phyloP scores from a whole-genome alignment of 2,329 filamentous ascomycete species.

The Aspergillus uvarum region DNA sequence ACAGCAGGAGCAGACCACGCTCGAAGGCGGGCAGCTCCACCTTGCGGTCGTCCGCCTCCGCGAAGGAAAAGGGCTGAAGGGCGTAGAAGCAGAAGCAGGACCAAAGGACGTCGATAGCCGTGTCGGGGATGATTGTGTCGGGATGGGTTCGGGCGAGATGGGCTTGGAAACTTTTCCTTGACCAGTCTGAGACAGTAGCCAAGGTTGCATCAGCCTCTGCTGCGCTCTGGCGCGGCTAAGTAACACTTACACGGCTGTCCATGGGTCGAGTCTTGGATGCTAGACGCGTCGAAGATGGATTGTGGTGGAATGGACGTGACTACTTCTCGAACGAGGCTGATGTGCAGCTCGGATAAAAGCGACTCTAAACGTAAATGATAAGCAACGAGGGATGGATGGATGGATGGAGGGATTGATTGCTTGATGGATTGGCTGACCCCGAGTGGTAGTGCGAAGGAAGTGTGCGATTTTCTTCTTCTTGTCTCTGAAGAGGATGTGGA shows the following conservation, averaged over 20 bases:
- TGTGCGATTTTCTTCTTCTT: not conserved
- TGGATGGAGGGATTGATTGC: no score
- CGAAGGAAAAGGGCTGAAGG: not conserved
- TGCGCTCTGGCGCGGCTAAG: not conserved
- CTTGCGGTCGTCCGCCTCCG: not conserved
- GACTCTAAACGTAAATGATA: not conserved
- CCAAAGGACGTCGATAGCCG: not conserved
- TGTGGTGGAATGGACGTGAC: not conserved
- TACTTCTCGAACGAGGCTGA: not conserved
- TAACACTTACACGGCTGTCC: slow-evolving; percentile 1
- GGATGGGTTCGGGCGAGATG: not conserved
- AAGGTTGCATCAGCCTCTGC: not conserved
- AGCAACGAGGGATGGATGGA: no score
- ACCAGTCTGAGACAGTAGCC: not conserved
- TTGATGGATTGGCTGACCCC: not conserved
- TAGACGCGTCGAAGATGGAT: not conserved
- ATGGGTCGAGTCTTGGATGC: slow-evolving; percentile 1
- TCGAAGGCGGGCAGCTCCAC: slow-evolving; percentile 2
- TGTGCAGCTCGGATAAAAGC: not conserved
- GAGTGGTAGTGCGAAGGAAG: not conserved
- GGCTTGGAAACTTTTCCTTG: not conserved
- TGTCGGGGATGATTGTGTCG: not conserved
- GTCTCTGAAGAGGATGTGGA: not conserved
- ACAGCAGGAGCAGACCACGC: not conserved
- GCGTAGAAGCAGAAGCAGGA: slow-evolving; percentile 3